phyloP scores from a whole-genome alignment of 345 rosid species.

The Anacardium occidentale region DNA sequence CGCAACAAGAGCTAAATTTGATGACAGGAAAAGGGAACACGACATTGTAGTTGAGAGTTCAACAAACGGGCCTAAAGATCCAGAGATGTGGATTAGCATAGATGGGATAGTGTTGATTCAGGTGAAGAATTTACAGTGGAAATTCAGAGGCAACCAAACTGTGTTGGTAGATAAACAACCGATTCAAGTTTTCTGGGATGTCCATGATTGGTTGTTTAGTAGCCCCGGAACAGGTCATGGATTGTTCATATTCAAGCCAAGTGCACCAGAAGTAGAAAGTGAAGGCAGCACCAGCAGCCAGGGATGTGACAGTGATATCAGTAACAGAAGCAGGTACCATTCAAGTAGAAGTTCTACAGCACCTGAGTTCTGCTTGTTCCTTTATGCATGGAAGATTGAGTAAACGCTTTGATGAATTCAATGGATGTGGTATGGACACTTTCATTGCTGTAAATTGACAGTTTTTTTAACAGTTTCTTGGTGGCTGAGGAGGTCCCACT shows the following conservation, averaged over 20 bases:
- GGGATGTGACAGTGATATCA: slow-evolving; percentile 53
- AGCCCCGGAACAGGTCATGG: slow-evolving; percentile 66
- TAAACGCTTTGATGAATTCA: slow-evolving; percentile 25
- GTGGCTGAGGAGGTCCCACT: background rate
- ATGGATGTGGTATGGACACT: background rate
- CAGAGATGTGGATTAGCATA: slow-evolving; percentile 95
- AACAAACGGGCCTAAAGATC: slow-evolving; percentile 53
- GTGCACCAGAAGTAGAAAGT: slow-evolving; percentile 47
- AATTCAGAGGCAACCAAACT: slow-evolving; percentile 91
- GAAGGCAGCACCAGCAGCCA: slow-evolving; percentile 40
- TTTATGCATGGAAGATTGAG: slow-evolving; percentile 89
- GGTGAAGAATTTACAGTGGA: slow-evolving; percentile 87
- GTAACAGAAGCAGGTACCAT: slow-evolving; percentile 59
- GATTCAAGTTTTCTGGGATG: slow-evolving; percentile 83
- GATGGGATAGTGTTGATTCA: slow-evolving; percentile 75
- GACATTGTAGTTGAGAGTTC: slow-evolving; percentile 86
- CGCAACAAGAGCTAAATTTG: slow-evolving; percentile 66
- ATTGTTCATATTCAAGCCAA: slow-evolving; percentile 83
- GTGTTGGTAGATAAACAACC: slow-evolving; percentile 71
- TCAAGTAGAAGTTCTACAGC: slow-evolving; percentile 40
- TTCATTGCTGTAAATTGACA: slow-evolving; percentile 13
- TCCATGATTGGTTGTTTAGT: slow-evolving; percentile 89
- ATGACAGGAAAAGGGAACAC: slow-evolving; percentile 61
- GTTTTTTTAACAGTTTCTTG: background rate
- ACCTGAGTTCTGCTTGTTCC: slow-evolving; percentile 74